Base-by-base conservation (phyloP, 75 land plant genomes). In the Picea sitchensis region DNA sequence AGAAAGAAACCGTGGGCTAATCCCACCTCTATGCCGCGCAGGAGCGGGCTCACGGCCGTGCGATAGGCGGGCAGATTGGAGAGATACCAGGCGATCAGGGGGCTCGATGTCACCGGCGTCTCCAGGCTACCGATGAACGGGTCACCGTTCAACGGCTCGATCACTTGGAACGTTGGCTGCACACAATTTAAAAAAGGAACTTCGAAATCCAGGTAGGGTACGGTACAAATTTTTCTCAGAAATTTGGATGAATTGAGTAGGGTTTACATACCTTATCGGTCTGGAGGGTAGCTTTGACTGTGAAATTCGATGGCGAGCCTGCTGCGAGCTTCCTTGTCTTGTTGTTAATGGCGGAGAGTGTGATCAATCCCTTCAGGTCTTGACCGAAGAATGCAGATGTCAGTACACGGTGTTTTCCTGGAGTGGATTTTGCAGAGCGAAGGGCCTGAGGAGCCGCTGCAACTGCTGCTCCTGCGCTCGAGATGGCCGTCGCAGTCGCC, bases 21-120 rank as follows among this genome's bases (percentile, higher is more conserved):
- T 21, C 96, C 96, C 59, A 93, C 91, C 77, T 97, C 99, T 31
- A 97, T 76, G 2, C 99, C 99, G 6, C 99, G 78, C 81, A 97
- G 86, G 64, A 97, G 88, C 1, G 99, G 99, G 84, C 87, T 90
- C 57, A 97, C 99, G 0, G 99, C 93, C 6, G 99, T 97, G 38
- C 99, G 79, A 87, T 97, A 97, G 30, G 98, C 99, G 8, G 99
- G 99, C 38, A 97, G 89, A 89, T 95, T 97, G 76, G 99, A 95
- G 23, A 97, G 93, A 89, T 95, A 97, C 99, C 99, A 97, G 5
- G 99, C 99, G 12, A 97, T 81, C 65, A 97, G 76, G 14, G 99
- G 99, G 77, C 94, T 91, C 30, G 94, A 91, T 2, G 99, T 97
- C 23, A 97, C 85, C 13, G 99, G 99, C 0, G 99, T 97, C 76